A percentile compares a stretch with the other conserved stretches of the same genome.
These are phyloP conservation scores for Gentiana straminea DNA, from an alignment of 257 asterid species.

Conservation along the genomic window DNA sequence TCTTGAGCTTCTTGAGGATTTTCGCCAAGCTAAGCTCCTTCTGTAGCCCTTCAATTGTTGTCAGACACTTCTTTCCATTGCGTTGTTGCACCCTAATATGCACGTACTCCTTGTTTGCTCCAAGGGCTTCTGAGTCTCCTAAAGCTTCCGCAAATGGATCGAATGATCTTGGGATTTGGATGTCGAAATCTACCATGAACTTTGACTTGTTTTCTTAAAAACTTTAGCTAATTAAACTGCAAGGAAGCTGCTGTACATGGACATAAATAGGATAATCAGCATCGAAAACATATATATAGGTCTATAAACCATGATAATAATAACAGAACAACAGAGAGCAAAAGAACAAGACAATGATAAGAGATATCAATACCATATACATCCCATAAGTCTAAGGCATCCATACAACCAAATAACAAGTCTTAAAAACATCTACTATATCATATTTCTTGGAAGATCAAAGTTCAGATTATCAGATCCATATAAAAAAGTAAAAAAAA, in stretches of 20 bases:
- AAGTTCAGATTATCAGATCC: too few relatives aligned
- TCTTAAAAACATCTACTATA: too few relatives aligned
- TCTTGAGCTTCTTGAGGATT: constrained; percentile 64
- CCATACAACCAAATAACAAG: too few relatives aligned
- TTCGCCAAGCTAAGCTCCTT: constrained; percentile 67
- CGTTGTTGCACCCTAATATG: constrained; percentile 84
- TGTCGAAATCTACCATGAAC: constrained; percentile 66
- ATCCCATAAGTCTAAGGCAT: too few relatives aligned
- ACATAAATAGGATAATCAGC: too few relatives aligned
- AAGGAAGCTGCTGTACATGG: background rate
- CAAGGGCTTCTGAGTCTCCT: constrained; percentile 42
- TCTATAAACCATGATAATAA: too few relatives aligned
- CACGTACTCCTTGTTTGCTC: constrained; percentile 58
- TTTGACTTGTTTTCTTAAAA: constrained; percentile 12
- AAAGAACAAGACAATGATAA: too few relatives aligned
- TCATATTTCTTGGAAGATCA: too few relatives aligned
- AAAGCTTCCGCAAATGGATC: constrained; percentile 72
- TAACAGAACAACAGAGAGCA: too few relatives aligned
- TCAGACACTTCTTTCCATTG: constrained; percentile 75
- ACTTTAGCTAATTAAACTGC: constrained; percentile 1
- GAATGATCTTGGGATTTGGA: constrained; percentile 48
- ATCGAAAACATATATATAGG: too few relatives aligned
- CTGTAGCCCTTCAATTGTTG: constrained; percentile 65
- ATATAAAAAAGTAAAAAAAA: too few relatives aligned
- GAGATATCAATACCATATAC: too few relatives aligned